phyloP scores from a whole-genome alignment of 768 basidiomycete genomes.

The Kwoniella bestiolae region DNA sequence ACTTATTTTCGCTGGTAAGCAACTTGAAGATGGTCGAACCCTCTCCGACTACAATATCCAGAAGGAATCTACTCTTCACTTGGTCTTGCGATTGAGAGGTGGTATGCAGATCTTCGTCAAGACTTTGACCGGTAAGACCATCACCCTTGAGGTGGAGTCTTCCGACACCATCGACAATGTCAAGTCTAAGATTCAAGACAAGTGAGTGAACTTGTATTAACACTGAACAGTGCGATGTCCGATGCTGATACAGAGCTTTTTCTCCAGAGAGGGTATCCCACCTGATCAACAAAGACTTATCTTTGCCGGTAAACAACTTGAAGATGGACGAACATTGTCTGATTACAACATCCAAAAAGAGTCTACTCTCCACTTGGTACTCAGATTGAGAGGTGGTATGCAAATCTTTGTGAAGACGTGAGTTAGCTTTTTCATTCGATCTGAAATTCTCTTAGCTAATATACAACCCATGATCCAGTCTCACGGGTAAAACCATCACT shows the following conservation, averaged over 20 bases:
- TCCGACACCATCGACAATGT: slow-evolving; percentile 93
- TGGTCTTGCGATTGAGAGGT: slow-evolving; percentile 80
- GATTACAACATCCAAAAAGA: slow-evolving; percentile 66
- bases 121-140: slow-evolving; percentile 58
- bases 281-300: slow-evolving; percentile 86
- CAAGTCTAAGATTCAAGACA: slow-evolving; percentile 93
- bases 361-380: slow-evolving; percentile 62
- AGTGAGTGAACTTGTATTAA: slow-evolving; percentile 66
- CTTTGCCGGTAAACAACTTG: slow-evolving; percentile 90
- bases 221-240: no score
- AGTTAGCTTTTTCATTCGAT: slow-evolving; percentile 5
- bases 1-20: slow-evolving; percentile 90
- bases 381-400: slow-evolving; percentile 87
- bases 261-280: slow-evolving; percentile 57
- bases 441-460: no score
- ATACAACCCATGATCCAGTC: not conserved
- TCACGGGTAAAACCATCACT: slow-evolving; percentile 48
- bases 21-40: slow-evolving; percentile 87
- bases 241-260: no score
- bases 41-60: slow-evolving; percentile 75
- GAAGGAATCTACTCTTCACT: slow-evolving; percentile 58
- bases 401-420: slow-evolving; percentile 55
- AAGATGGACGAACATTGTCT: slow-evolving; percentile 86
- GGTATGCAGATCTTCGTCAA: slow-evolving; percentile 72
- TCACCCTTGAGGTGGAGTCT: slow-evolving; percentile 73